Evolutionary conservation across 2,329 filamentous ascomycete genomes (phyloP), one percentile per base, ranked within the genome.

Genomic region (Harringtonia aguacate): DNA sequence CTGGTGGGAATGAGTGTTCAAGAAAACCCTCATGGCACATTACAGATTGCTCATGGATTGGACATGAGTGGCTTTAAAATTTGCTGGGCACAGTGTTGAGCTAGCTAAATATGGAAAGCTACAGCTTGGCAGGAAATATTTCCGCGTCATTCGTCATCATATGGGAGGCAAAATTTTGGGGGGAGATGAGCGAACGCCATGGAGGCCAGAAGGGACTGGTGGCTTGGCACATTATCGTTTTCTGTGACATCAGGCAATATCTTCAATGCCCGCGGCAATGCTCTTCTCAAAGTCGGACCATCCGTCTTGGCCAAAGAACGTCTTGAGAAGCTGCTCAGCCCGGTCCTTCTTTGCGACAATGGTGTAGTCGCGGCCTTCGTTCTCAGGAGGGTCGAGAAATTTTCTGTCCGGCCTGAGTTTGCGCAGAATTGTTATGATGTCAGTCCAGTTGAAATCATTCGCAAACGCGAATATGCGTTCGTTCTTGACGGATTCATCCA

Each of bases 401-500:
- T 34, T 31, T 12, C 38, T 41, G 12, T 51, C 39, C 3, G 55
- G 53, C 31, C 46, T 47, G 17, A 49, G 22, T 21, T 39, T 42
- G 4, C 46, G 48, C 39, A 57, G 34, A 17, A 52, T 44, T 1
- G 17, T 24, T 15, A 52, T 42, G 8, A 55, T 28, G 17, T 47
- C 44, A 21, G 51, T 50, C 46, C 50, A 56, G 22, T 51, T 57
- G 30, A 46, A 55, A 10, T 43, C 28, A 1, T 45, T 24, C 5
- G 43, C 55, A 40, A 50, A 55, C 12, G 51, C 53, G 33, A 54
- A 49, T 37, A 59, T 43, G 36, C 56, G 55, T 48, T 56, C 52
- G 8, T 46, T 44, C 4, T 47, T 31, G 9, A 58, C 48, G 17
- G 46, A 41, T 8, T 52, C 50, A 18, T 58, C 47, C 0, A 57